A percentile compares a stretch with the other conserved stretches of the same genome.
phyloP scores from a whole-genome alignment of 371 early-diverging fungal species.

The Circinella minor region DNA sequence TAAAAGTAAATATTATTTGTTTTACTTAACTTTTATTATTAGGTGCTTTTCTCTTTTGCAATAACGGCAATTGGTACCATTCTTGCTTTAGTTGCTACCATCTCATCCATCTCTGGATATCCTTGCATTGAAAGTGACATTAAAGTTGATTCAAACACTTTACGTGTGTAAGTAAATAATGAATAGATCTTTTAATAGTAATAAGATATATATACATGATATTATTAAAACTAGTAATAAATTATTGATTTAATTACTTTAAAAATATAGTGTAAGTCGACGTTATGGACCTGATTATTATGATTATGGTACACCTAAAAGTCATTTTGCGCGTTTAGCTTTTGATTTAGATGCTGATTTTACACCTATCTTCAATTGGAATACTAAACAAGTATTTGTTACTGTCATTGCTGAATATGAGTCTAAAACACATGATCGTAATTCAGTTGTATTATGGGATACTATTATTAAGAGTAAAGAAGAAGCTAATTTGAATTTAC shows the following conservation, averaged over 20 bases:
- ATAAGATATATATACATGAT: too few relatives aligned
- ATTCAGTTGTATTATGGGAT: constrained; percentile 94
- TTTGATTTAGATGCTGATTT: constrained; percentile 88
- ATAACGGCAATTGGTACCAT: constrained; percentile 66
- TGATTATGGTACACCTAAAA: constrained; percentile 65
- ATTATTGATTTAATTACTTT: neutral
- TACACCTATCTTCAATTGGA: constrained; percentile 90
- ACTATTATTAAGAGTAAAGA: constrained; percentile 77
- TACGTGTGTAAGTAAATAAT: constrained; percentile 55
- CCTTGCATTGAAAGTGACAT: constrained; percentile 40
- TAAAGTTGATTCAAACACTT: constrained; percentile 49
- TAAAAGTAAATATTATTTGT: neutral
- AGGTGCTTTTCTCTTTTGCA: constrained; percentile 71
- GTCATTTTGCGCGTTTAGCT: constrained; percentile 68
- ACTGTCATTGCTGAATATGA: constrained; percentile 86
- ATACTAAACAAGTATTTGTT: constrained; percentile 95
- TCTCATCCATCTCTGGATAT: constrained; percentile 51
- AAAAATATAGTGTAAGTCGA: constrained; percentile 48
- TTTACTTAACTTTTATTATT: neutral
- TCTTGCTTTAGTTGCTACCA: constrained; percentile 58
- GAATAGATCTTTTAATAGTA: neutral
- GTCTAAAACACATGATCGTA: constrained; percentile 65
- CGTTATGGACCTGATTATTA: constrained; percentile 66
- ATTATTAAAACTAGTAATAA: neutral
- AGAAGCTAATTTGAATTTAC: constrained; percentile 66